Evolutionary conservation across 352 stramenopile species (phyloP), one percentile per base, ranked within the genome.

Genomic region (Phytophthora cactorum): DNA sequence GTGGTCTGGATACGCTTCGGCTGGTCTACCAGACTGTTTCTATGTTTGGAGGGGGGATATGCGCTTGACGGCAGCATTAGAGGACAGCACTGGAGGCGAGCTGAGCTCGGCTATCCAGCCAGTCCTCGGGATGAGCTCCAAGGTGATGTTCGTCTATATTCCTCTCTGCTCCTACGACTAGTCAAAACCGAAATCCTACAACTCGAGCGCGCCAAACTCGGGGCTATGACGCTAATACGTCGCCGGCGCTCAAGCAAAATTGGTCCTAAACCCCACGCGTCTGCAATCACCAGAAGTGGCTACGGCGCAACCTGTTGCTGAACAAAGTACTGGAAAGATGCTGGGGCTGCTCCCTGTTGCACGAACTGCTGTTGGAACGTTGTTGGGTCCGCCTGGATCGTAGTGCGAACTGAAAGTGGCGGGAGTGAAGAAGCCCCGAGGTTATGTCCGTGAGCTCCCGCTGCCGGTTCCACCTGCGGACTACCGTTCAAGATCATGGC

Each of bases 401-500:
- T 22, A 22, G 22, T n/a, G 9, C 52, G 70, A 32, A 55, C 62
- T 8, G 59, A 38, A 9, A 77, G 51, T 14, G 60, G 55, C 15
- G 70, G 52, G 29, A 75, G 61, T 32, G 38, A 17, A 2, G 52
- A 28, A 47, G 63, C 25, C 12, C 29, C 49, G 28, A 36, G 41
- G 47, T 58, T 65, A 25, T 53, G 58, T n/a, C 56, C 41, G 22
- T 58, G 55, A 56, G 45, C 65, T 17, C 54, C 50, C 22, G 25
- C 27, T 29, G 50, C 59, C 17, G 79, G 79, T 14, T 70, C 58
- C 27, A 82, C 68, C 50, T 79, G 60, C 12, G 81, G 79, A 49
- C 82, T 91, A 38, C 79, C 82, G 61, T 91, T 91, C 52, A 91
- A 81, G 58, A 90, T 88, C 82, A 90, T 86, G 28, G 82, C 79